These are phyloP conservation scores for Effrenium voratum DNA, from an alignment of 73 alveolate species.

Conservation along the genomic window DNA sequence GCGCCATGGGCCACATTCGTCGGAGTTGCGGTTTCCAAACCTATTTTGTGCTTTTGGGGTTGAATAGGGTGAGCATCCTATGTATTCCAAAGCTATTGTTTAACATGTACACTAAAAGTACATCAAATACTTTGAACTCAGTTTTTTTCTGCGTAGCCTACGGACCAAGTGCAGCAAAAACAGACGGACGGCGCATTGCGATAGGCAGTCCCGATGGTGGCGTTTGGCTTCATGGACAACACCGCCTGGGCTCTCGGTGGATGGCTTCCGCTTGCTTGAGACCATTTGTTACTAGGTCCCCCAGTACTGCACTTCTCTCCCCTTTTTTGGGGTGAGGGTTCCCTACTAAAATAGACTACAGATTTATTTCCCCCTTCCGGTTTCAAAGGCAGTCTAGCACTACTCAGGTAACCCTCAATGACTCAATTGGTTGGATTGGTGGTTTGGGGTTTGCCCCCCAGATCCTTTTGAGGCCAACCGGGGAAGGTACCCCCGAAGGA, in stretches of 20 bases:
- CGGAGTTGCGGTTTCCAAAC: not conserved
- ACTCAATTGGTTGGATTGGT: too few species aligned
- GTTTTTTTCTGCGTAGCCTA: not conserved
- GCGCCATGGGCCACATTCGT: too few species aligned
- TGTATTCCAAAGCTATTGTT: not conserved
- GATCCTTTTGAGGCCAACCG: too few species aligned
- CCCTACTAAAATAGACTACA: not conserved
- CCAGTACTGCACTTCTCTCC: too few species aligned
- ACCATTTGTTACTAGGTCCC: too few species aligned
- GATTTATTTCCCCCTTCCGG: not conserved
- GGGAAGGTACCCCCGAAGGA: too few species aligned
- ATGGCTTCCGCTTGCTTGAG: too few species aligned
- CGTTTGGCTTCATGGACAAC: slow-evolving; percentile 93
- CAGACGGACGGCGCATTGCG: not conserved
- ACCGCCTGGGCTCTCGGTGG: too few species aligned
- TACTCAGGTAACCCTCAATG: too few species aligned
- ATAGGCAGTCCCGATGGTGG: slow-evolving; percentile 92
- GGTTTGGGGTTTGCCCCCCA: too few species aligned
- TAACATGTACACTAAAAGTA: not conserved
- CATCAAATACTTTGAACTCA: not conserved
- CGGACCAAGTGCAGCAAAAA: too few species aligned
- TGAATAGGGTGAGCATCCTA: not conserved
- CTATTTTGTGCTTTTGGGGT: not conserved
- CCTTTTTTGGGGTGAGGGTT: too few species aligned
- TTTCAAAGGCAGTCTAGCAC: not conserved